A percentile compares a stretch with the other conserved stretches of the same genome.
Conservation (phyloP, 2,329 filamentous ascomycete genomes). For the Acrocalymma vagum region DNA sequence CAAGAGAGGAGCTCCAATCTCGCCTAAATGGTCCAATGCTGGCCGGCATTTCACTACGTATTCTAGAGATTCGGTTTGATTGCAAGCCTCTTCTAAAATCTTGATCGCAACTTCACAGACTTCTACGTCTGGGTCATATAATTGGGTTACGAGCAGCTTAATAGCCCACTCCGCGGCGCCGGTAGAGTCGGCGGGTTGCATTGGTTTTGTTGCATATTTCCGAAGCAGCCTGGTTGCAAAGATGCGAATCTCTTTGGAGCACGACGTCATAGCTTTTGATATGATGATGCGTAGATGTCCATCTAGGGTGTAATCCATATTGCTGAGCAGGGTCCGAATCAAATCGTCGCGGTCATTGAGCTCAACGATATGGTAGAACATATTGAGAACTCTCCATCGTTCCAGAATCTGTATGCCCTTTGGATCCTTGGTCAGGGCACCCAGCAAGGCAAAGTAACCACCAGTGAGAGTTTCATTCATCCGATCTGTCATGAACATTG, state of each 20-base stretch:
- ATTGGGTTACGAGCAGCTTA: slow-evolving; percentile 92
- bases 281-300: slow-evolving; percentile 92
- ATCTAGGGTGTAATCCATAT: slow-evolving; percentile 86
- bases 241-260: slow-evolving; percentile 89
- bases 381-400: slow-evolving; percentile 97
- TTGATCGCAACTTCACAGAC: slow-evolving; percentile 97
- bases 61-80: slow-evolving; percentile 87
- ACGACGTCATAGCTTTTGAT: slow-evolving; percentile 91
- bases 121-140: slow-evolving; percentile 97
- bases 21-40: slow-evolving; percentile 91
- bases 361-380: slow-evolving; percentile 99
- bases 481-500: slow-evolving; percentile 86
- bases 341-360: slow-evolving; percentile 89
- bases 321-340: slow-evolving; percentile 85
- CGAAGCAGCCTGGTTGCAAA: slow-evolving; percentile 86
- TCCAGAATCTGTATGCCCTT: slow-evolving; percentile 91
- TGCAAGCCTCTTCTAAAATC: slow-evolving; percentile 96
- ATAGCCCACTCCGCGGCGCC: slow-evolving; percentile 94
- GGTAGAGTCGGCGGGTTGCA: slow-evolving; percentile 51
- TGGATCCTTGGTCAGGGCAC: slow-evolving; percentile 81
- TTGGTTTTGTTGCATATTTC: slow-evolving; percentile 78
- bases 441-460: slow-evolving; percentile 94
- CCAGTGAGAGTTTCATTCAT: slow-evolving; percentile 87
- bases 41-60: slow-evolving; percentile 97
- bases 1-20: slow-evolving; percentile 92